Conservation (phyloP, 2,329 filamentous ascomycete species). For the Seiridium cupressi region DNA sequence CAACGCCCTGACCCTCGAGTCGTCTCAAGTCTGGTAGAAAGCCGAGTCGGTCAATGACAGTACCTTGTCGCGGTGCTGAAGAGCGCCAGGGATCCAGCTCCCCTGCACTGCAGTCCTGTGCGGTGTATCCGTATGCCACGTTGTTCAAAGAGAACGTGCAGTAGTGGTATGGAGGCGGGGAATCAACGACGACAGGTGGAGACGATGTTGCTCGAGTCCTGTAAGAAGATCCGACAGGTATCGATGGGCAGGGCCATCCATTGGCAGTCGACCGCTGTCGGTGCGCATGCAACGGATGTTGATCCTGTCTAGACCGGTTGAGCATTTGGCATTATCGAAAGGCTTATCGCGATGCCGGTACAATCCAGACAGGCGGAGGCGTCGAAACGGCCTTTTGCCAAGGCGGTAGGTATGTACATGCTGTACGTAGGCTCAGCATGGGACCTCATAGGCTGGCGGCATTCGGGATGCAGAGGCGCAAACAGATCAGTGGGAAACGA, state of each 20-base stretch:
- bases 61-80: neutral
- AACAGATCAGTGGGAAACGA: neutral
- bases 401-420: neutral
- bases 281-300: neutral
- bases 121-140: slow-evolving; percentile 6
- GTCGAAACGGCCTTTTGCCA: neutral
- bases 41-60: neutral
- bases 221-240: neutral
- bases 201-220: neutral
- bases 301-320: slow-evolving; percentile 6
- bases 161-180: slow-evolving; percentile 1
- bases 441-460: slow-evolving; percentile 7
- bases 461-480: slow-evolving; percentile 1
- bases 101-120: neutral
- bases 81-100: neutral
- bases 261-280: neutral
- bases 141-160: neutral
- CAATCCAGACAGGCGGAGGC: neutral
- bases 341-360: slow-evolving; percentile 1
- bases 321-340: neutral
- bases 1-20: slow-evolving; percentile 7
- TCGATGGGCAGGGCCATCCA: neutral
- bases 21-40: neutral
- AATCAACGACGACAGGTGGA: neutral
- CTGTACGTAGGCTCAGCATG: neutral